Conservation (phyloP, 2,329 filamentous ascomycete species). For the Beauveria brongniartii region DNA sequence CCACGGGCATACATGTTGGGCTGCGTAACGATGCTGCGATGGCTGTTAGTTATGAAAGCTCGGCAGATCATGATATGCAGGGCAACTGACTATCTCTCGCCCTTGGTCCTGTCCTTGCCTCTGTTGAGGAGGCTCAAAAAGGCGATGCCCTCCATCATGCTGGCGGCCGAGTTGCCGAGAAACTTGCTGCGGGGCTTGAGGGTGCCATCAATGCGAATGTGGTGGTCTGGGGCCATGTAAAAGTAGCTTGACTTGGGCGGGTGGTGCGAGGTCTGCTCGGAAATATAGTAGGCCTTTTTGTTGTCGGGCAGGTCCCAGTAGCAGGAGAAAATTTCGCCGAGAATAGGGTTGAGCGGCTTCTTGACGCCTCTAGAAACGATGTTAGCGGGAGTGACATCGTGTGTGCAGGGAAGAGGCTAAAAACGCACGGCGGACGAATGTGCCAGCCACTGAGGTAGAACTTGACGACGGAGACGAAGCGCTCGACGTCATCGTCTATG, state of each 20-base stretch:
- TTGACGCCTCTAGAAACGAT: constrained; percentile 71
- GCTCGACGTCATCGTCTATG: constrained; percentile 79
- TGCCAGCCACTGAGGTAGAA: constrained; percentile 99
- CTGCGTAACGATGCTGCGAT: constrained; percentile 49
- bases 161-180: constrained; percentile 92
- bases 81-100: constrained; percentile 78
- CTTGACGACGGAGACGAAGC: constrained; percentile 92
- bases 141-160: constrained; percentile 95
- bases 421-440: constrained; percentile 83
- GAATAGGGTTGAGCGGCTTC: constrained; percentile 93
- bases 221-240: constrained; percentile 89
- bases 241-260: constrained; percentile 99
- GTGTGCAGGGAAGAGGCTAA: not conserved
- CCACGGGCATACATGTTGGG: constrained; percentile 99
- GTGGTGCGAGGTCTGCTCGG: constrained; percentile 96
- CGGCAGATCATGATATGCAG: too few species aligned
- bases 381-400: not conserved
- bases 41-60: not conserved
- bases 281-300: constrained; percentile 87
- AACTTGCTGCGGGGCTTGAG: constrained; percentile 94
- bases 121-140: constrained; percentile 76
- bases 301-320: constrained; percentile 88
- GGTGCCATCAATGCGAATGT: constrained; percentile 92
- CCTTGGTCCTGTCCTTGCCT: constrained; percentile 53
- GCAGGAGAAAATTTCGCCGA: constrained; percentile 89